Percentiles rank a stretch among this genome's conserved stretches.
Conservation (phyloP, 192 early-diverging fungal species). For the Coemansia sp. region DNA sequence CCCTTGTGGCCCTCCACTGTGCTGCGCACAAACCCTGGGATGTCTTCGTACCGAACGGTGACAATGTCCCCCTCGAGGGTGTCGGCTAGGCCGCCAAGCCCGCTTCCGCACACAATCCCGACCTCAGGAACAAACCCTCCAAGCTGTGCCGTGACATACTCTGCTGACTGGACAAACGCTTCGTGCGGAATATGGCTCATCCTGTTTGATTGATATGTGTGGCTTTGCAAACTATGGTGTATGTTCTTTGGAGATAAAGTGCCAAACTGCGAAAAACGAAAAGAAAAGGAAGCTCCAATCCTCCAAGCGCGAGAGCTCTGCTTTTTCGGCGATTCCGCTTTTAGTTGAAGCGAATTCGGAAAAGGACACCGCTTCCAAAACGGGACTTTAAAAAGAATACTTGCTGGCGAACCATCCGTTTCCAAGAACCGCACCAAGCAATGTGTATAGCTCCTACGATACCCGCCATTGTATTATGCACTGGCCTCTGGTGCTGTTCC, state of each 20-base stretch:
- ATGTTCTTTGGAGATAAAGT: neutral
- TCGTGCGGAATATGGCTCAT: constrained; percentile 40
- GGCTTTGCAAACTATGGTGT: neutral
- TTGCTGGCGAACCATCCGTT: no score
- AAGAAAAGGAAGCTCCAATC: no score
- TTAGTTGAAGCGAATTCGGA: no score
- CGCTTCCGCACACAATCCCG: constrained; percentile 89
- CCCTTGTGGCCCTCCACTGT: constrained; percentile 59
- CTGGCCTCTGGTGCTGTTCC: no score
- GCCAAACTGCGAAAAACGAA: no score
- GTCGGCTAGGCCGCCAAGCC: constrained; percentile 80
- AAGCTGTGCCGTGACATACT: constrained; percentile 24
- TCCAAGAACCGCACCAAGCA: no score
- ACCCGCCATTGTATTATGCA: no score
- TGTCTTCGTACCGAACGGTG: constrained; percentile 72
- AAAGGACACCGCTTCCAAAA: no score
- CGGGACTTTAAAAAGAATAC: no score
- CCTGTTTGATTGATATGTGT: neutral
- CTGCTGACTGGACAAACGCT: constrained; percentile 36
- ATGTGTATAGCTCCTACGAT: no score
- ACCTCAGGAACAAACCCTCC: constrained; percentile 48
- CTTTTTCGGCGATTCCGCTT: no score
- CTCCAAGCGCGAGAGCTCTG: no score
- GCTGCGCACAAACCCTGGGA: constrained; percentile 82
- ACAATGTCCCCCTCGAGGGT: constrained; percentile 62